These are phyloP conservation scores for Sporobolomyces roseus DNA, from an alignment of 768 basidiomycete genomes.

Conservation along the genomic window DNA sequence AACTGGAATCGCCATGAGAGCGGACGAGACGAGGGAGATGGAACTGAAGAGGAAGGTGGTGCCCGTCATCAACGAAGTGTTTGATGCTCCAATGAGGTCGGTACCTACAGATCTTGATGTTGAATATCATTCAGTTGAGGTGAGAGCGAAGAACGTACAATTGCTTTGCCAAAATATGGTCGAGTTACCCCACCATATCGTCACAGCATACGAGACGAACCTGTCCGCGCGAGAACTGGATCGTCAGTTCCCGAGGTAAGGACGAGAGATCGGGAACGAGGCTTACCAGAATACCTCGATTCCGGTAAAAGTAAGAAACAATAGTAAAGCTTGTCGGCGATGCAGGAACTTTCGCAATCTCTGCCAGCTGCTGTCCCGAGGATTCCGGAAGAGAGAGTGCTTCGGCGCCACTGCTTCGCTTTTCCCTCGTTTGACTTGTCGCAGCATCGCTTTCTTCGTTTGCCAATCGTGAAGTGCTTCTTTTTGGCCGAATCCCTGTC, in stretches of 20 bases:
- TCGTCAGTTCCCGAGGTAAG: neutral
- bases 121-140: too few species aligned
- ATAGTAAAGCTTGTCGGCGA: neutral
- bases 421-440: neutral
- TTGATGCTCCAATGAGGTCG: neutral
- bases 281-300: slow-evolving; percentile 11
- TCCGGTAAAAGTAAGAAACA: neutral
- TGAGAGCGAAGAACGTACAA: neutral
- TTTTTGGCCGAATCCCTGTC: neutral
- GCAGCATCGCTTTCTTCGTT: neutral
- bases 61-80: neutral
- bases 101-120: neutral
- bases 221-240: neutral
- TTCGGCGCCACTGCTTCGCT: too few species aligned
- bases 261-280: neutral
- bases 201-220: neutral
- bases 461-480: slow-evolving; percentile 2
- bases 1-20: neutral
- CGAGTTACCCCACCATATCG: neutral
- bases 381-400: neutral
- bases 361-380: neutral
- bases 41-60: slow-evolving; percentile 1
- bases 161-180: neutral
- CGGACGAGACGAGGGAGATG: neutral
- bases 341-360: neutral